phyloP scores from a whole-genome alignment of 2,329 filamentous ascomycete genomes.

The Neofusicoccum ribis region DNA sequence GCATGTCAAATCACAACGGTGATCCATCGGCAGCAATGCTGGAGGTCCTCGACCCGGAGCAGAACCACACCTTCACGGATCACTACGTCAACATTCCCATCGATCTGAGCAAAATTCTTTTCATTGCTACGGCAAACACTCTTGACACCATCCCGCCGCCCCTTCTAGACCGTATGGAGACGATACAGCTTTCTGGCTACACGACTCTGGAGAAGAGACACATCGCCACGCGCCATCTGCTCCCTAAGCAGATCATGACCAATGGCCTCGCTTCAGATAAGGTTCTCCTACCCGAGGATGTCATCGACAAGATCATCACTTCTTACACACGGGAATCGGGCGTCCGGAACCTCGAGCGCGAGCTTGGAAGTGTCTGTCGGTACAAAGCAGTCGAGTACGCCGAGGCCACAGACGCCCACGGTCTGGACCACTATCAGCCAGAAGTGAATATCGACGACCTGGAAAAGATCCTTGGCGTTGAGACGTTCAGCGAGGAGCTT shows the following conservation, averaged over 20 bases:
- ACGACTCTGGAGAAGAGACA: slow-evolving; percentile 96
- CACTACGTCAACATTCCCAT: slow-evolving; percentile 96
- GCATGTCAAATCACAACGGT: slow-evolving; percentile 85
- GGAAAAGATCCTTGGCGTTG: slow-evolving; percentile 87
- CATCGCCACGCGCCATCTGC: slow-evolving; percentile 88
- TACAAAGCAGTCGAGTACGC: slow-evolving; percentile 94
- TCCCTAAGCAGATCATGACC: slow-evolving; percentile 90
- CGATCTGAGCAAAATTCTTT: slow-evolving; percentile 92
- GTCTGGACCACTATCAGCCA: slow-evolving; percentile 67
- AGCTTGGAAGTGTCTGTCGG: slow-evolving; percentile 91
- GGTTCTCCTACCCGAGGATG: slow-evolving; percentile 74
- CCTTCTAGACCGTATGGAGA: slow-evolving; percentile 95
- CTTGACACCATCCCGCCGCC: slow-evolving; percentile 94
- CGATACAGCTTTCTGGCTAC: slow-evolving; percentile 88
- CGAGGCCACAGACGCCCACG: slow-evolving; percentile 76
- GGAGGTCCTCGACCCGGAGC: slow-evolving; percentile 94
- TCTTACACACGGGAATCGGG: slow-evolving; percentile 95
- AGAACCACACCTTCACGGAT: slow-evolving; percentile 92
- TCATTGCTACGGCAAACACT: slow-evolving; percentile 95
- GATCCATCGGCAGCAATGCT: slow-evolving; percentile 97
- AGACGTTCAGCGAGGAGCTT: slow-evolving; percentile 93
- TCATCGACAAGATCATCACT: slow-evolving; percentile 93
- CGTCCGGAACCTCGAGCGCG: slow-evolving; percentile 92
- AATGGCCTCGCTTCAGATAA: slow-evolving; percentile 81
- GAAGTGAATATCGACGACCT: slow-evolving; percentile 75